Evolutionary conservation across 192 early-diverging fungal genomes (phyloP), one percentile per base, ranked within the genome.

Genomic region (Linnemannia exigua): DNA sequence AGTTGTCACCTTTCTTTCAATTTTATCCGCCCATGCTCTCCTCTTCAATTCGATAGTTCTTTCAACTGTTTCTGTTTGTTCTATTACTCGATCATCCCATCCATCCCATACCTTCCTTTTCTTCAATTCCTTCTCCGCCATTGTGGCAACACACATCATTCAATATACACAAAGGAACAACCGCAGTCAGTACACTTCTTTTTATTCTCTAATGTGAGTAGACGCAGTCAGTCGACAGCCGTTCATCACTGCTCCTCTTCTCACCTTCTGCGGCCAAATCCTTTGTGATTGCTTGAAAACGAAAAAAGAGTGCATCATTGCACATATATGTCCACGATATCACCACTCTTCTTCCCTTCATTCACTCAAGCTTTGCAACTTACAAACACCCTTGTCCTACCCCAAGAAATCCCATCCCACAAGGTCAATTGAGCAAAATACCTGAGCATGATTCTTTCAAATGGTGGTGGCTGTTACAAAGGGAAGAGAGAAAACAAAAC

Each of bases 351-450:
- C 11, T 52, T 52, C 3, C 20, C 20, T 15, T 54, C 54, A 61
- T 61, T 14, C 54, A 22, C 25, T 31, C 54, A 25, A 17, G 48
- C 48, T n/a, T n/a, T n/a, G n/a, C n/a, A n/a, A n/a, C n/a, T n/a
- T n/a, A n/a, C n/a, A n/a, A 17, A 17, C 54, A 14, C 12, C 5
- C 25, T 63, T 63, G 58, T 63, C 58, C 58, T 63, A 63, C 58
- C 58, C 58, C 58, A 63, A 44, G 41, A 3, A 3, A 6, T 44
- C 41, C 58, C 2, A 33, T 12, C 58, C 58, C 11, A 22, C 58
- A 63, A 31, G 25, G 58, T 63, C 58, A 63, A 63, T 63, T 63
- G 58, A 63, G n/a, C n/a, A n/a, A n/a, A n/a, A n/a, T n/a, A n/a
- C n/a, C n/a, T n/a, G 41, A 44, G 41, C 41, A 44, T 44, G 41